A percentile compares a stretch with the other conserved stretches of the same genome.
Evolutionary conservation across 1,284 basidiomycete genomes (phyloP).

Genomic region (Leccinum holopus): DNA sequence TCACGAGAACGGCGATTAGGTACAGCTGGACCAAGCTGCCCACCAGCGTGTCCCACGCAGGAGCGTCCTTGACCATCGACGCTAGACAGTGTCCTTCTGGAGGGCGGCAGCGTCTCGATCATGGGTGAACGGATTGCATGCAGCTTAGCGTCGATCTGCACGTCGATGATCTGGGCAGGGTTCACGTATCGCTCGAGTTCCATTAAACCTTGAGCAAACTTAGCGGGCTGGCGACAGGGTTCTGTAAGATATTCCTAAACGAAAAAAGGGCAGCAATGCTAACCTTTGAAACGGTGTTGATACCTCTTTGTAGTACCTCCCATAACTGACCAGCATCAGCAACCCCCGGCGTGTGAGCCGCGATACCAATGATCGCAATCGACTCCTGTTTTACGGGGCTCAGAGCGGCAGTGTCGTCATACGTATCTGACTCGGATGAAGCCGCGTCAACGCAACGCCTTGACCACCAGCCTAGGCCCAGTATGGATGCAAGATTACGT

Average conservation of each 20-base stretch:
- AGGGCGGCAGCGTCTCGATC: slow-evolving; percentile 18
- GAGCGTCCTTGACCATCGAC: slow-evolving; percentile 48
- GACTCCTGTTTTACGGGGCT: slow-evolving; percentile 43
- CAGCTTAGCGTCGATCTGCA: no score
- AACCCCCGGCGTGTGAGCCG: slow-evolving; percentile 62
- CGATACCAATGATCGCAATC: slow-evolving; percentile 72
- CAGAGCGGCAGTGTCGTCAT: neutral
- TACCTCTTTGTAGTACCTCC: slow-evolving; percentile 55
- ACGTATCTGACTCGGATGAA: no score
- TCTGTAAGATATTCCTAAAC: neutral
- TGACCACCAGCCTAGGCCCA: no score
- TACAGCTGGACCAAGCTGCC: slow-evolving; percentile 51
- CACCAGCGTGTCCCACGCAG: slow-evolving; percentile 46
- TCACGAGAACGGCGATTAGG: slow-evolving; percentile 38
- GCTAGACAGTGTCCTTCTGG: slow-evolving; percentile 39
- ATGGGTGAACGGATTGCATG: no score
- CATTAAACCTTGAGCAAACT: no score
- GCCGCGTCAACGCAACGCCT: no score
- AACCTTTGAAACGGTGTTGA: slow-evolving; percentile 61
- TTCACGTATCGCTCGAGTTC: no score
- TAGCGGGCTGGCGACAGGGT: no score
- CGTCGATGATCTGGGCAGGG: no score
- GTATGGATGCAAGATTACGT: no score
- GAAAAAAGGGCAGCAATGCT: slow-evolving; percentile 9
- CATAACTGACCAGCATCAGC: slow-evolving; percentile 48